Evolutionary conservation across 1,284 basidiomycete species (phyloP), one percentile per base, ranked within the genome.

Genomic region (Ustilago hordei): DNA sequence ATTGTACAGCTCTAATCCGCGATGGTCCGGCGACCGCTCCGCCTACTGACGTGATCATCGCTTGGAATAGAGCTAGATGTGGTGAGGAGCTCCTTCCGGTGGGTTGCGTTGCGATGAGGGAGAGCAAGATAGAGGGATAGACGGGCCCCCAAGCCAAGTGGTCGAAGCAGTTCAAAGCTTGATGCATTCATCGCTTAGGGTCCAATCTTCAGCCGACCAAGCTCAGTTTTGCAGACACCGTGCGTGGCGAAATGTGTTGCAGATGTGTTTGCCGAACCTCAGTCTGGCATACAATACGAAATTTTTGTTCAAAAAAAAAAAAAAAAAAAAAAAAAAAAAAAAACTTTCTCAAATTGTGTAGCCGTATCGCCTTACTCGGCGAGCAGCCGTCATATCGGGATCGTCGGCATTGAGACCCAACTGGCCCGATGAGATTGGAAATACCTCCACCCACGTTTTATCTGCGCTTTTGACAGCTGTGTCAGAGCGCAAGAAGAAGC

Each of bases 21-120:
- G 72, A 75, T 4, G 72, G 72, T 56, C 72, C 72, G 28, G 72
- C 67, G 63, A 75, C 67, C 63, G 67, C 66, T 50, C 53, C 67
- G 45, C 60, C 56, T 9, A 54, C 63, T 28, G 67, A 60, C 60
- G 60, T 70, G 64, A 75, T 63, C 72, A 75, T 75, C 31, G 9
- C 57, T 43, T 28, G 23, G 23, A 2, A 28, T 28, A 28, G 23
- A 28, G 23, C 23, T 28, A 28, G 23, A 28, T 28, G 23, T 28
- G 3, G 23, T 28, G 23, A 28, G 23, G 3, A 28, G 23, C 3
- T 28, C 3, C 23, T 28, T 28, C 23, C 23, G 23, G 41, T 11
- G 13, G 19, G n/a, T 47, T 17, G 19, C 23, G 23, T 28, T 28
- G 23, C 3, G 23, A 28, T 28, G 23, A 28, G 23, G 23, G 3